phyloP scores from a whole-genome alignment of 2,329 filamentous ascomycete genomes.

The Neoarthrinium moseri region DNA sequence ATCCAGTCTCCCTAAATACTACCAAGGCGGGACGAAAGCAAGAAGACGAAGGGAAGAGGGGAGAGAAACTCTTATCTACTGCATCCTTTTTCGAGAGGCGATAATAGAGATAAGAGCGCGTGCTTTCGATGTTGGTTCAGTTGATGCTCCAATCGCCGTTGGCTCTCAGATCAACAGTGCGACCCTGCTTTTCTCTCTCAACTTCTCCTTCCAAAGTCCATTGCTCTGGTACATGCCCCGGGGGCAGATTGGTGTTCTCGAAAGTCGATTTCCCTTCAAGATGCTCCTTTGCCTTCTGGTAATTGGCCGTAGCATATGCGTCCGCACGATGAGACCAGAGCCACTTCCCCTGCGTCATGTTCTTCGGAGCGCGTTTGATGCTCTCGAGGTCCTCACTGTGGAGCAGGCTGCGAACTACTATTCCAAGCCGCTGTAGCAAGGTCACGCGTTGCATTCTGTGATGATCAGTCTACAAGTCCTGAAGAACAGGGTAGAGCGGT shows the following conservation, averaged over 20 bases:
- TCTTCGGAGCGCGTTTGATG: neutral
- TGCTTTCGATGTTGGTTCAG: too few species aligned
- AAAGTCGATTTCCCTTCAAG: neutral
- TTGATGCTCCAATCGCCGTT: conserved; percentile 1
- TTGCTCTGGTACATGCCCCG: neutral
- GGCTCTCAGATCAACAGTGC: neutral
- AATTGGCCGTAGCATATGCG: conserved; percentile 4
- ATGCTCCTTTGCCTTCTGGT: neutral
- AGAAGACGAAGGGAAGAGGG: too few species aligned
- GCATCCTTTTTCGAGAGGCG: too few species aligned
- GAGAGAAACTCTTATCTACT: too few species aligned
- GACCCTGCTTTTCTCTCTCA: neutral
- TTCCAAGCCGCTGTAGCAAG: conserved; percentile 9
- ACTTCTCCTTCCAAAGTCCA: neutral
- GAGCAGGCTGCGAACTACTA: conserved; percentile 1
- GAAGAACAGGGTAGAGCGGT: rapidly evolving
- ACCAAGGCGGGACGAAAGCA: too few species aligned
- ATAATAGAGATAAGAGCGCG: too few species aligned
- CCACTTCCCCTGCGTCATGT: neutral
- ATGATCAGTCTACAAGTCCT: neutral
- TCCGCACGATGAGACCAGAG: conserved; percentile 1
- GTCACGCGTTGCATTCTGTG: conserved; percentile 8
- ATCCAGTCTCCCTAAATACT: too few species aligned
- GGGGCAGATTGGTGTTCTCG: neutral
- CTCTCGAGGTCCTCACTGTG: neutral